These are phyloP conservation scores for Penicillium mononematosum DNA, from an alignment of 495 filamentous ascomycete species.

Conservation along the genomic window DNA sequence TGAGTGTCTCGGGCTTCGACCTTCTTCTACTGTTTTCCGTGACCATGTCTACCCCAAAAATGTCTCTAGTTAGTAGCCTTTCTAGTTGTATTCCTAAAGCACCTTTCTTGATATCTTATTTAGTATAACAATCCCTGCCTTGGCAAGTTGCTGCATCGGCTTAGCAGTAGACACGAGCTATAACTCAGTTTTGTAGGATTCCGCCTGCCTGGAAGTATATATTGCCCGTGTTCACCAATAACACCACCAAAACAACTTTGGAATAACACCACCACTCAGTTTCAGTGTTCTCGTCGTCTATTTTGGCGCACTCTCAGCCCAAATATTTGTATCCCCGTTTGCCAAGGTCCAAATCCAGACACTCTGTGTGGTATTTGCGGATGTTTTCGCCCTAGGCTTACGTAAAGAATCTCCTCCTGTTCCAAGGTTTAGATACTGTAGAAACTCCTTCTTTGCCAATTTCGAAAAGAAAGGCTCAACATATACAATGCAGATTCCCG, in stretches of 20 bases:
- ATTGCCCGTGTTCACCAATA: neutral
- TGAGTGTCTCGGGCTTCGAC: too few species aligned
- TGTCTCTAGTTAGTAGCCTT: too few species aligned
- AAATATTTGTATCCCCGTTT: conserved; percentile 42
- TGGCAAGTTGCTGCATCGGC: conserved; percentile 50
- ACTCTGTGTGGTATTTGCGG: conserved; percentile 37
- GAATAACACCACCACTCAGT: conserved; percentile 17
- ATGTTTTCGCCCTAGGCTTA: conserved; percentile 42
- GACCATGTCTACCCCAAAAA: too few species aligned
- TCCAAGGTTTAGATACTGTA: conserved; percentile 61
- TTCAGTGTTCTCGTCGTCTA: conserved; percentile 49
- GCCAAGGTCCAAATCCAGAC: conserved; percentile 45
- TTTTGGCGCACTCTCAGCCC: conserved; percentile 38
- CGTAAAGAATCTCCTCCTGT: conserved; percentile 52
- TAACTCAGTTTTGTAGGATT: conserved; percentile 30
- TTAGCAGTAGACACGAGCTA: conserved; percentile 51
- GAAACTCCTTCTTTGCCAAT: conserved; percentile 55
- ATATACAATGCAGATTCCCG: conserved; percentile 42
- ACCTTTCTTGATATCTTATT: conserved; percentile 44
- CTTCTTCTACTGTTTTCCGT: too few species aligned
- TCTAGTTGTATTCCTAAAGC: too few species aligned
- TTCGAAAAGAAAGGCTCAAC: conserved; percentile 50
- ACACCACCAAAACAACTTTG: too few species aligned
- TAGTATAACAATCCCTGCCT: conserved; percentile 53
- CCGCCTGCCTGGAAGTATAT: conserved; percentile 40